phyloP scores from a whole-genome alignment of 2,329 filamentous ascomycete species.

The Nemania abortiva region DNA sequence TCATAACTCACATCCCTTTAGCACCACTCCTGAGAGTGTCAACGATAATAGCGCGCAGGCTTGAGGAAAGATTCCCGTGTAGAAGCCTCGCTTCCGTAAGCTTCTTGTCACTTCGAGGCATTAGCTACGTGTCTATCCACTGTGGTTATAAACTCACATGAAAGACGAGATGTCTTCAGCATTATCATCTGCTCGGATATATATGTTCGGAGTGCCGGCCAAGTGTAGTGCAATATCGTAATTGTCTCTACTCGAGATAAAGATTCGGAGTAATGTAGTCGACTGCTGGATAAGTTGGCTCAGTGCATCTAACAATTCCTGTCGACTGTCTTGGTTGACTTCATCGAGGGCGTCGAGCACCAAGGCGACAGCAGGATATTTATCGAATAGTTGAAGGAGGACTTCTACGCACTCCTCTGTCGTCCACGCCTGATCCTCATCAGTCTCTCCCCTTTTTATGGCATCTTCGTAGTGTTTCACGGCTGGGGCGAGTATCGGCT shows the following conservation, averaged over 20 bases:
- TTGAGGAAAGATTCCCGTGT: background rate
- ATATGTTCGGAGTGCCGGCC: constrained; percentile 9
- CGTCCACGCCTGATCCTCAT: background rate
- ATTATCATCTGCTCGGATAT: constrained; percentile 10
- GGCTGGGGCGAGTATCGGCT: background rate
- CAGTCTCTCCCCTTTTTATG: background rate
- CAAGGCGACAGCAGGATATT: constrained; percentile 8
- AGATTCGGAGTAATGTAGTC: background rate
- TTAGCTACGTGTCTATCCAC: background rate
- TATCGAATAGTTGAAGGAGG: constrained; percentile 9
- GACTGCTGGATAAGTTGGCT: background rate
- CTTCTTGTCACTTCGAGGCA: constrained; percentile 1
- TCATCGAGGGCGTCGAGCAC: constrained; percentile 14
- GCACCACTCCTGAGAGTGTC: background rate
- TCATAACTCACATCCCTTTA: constrained; percentile 15
- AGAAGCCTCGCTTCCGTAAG: constrained; percentile 6
- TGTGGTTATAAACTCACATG: constrained; percentile 2
- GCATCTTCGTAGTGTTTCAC: constrained; percentile 4
- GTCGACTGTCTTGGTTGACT: constrained; percentile 9
- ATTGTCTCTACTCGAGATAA: constrained; percentile 17
- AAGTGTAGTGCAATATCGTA: constrained; percentile 13
- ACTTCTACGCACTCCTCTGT: constrained; percentile 5
- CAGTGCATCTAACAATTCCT: constrained; percentile 7
- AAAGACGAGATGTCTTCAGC: constrained; percentile 17
- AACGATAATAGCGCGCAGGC: background rate